Percentiles rank a stretch among this genome's conserved stretches.
Conservation (phyloP, 768 basidiomycete species). For the Nidularia pulvinata region DNA sequence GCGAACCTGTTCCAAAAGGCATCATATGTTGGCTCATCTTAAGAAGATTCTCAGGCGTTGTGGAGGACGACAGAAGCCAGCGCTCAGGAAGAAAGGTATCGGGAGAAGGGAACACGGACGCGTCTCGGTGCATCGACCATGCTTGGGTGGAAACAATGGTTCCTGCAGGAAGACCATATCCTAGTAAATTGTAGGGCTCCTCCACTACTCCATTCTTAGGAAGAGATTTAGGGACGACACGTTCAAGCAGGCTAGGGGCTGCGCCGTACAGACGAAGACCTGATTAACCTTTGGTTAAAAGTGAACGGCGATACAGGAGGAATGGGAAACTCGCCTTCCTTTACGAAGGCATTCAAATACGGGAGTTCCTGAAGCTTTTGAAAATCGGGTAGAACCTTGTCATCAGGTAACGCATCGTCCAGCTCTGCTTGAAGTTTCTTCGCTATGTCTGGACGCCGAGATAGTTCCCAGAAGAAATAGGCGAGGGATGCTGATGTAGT, state of each 20-base stretch:
- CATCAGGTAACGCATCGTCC: constrained; percentile 70
- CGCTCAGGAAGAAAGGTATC: constrained; percentile 79
- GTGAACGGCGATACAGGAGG: neutral
- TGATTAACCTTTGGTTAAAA: constrained; percentile 15
- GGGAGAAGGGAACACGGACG: constrained; percentile 70
- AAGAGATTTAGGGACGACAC: constrained; percentile 65
- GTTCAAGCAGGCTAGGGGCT: constrained; percentile 73
- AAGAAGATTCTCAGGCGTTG: constrained; percentile 40
- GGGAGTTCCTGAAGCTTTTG: constrained; percentile 54
- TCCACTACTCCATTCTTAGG: constrained; percentile 50
- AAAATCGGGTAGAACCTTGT: constrained; percentile 60
- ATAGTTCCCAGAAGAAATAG: constrained; percentile 81
- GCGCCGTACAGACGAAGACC: constrained; percentile 75
- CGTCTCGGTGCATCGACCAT: constrained; percentile 86
- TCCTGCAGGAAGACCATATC: constrained; percentile 77
- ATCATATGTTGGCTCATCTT: constrained; percentile 74
- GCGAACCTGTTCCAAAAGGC: constrained; percentile 76
- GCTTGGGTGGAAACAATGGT: constrained; percentile 77
- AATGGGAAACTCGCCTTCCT: constrained; percentile 48
- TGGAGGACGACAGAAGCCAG: constrained; percentile 49
- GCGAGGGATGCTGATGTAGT: constrained; percentile 74
- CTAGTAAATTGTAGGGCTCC: constrained; percentile 77
- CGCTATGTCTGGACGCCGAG: constrained; percentile 67
- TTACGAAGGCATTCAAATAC: constrained; percentile 58
- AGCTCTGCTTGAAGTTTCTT: constrained; percentile 72